A percentile compares a stretch with the other conserved stretches of the same genome.
Conservation (phyloP, 306 rosid species). For the Quercus variabilis region DNA sequence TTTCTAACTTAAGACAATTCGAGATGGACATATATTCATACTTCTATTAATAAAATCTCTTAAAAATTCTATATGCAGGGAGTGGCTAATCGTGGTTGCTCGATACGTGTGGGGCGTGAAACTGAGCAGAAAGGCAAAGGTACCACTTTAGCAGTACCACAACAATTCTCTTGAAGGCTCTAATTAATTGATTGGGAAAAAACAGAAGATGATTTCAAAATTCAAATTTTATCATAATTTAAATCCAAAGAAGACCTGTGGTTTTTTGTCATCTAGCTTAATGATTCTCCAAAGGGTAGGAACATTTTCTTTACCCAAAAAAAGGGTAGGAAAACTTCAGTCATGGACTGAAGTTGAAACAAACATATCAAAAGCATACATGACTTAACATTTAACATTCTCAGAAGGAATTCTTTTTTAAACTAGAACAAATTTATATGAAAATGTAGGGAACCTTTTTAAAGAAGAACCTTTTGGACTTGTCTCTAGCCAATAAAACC, state of each 20-base stretch:
- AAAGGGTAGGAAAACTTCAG: background rate
- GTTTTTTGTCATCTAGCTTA: background rate
- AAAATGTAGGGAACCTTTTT: too few species aligned
- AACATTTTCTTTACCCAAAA: background rate
- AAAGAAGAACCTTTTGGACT: too few species aligned
- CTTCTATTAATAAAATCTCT: conserved; percentile 10
- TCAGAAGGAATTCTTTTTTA: background rate
- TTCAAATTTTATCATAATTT: background rate
- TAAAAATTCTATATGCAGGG: conserved; percentile 58
- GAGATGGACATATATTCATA: background rate
- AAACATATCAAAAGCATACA: background rate
- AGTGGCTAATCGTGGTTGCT: conserved; percentile 98
- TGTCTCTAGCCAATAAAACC: too few species aligned
- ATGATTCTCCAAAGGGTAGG: background rate
- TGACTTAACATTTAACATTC: background rate
- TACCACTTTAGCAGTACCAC: conserved; percentile 16
- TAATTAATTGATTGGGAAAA: background rate
- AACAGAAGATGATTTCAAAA: background rate
- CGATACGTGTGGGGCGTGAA: conserved; percentile 97
- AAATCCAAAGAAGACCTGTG: background rate
- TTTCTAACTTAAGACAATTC: conserved; percentile 4
- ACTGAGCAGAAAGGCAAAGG: conserved; percentile 94
- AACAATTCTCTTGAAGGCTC: background rate
- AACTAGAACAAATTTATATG: background rate
- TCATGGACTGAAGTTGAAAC: background rate